Base-by-base conservation (phyloP, 768 basidiomycete species). In the Lyophyllum semitale region DNA sequence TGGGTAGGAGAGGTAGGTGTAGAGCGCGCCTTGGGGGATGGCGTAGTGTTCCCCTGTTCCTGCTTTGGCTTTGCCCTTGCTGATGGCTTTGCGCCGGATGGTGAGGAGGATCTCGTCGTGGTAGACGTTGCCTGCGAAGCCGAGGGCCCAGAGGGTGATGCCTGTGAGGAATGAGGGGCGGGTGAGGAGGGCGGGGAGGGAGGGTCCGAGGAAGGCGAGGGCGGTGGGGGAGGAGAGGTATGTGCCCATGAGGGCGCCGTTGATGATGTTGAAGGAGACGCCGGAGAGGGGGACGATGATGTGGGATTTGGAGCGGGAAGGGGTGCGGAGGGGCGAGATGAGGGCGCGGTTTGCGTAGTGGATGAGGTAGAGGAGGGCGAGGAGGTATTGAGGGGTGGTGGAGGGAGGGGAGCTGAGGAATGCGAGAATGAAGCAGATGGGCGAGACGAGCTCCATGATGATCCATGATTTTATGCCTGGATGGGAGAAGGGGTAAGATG, bases 71-170 rank as follows among this genome's bases (percentile, higher is more conserved):
- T 66, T 71, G 48, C 67, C 65, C 58, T 75, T 77, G 20, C 66
- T 67, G 38, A 69, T 61, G 59, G 86, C 83, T 32, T 84, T 84
- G 58, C 89, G 82, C 6, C 94, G 84, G 49, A 98, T 84, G 63
- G 88, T 77, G 65, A 93, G 78, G 8, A 98, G 83, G 26, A 98
- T 79, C 68, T 97, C 95, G 72, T 98, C 96, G 69, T 97, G 95
- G 30, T 81, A 74, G 29, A 97, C 74, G 70, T 98, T 98, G 0
- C 93, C 91, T 0, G 66, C 72, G 40, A 95, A 79, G 0, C 96
- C 96, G 0, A 73, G 30, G 0, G 76, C 74, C 89, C 93, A 98
- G 2, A 95, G 63, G 0, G 54, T 63, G 12, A 91, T 64, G 2
- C 91, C 91, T 3, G 71, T 33, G 75, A 84, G 87, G 72, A 93